Base-by-base conservation (phyloP, 108 stramenopile species). In the Pseudonitzschia pungens region DNA sequence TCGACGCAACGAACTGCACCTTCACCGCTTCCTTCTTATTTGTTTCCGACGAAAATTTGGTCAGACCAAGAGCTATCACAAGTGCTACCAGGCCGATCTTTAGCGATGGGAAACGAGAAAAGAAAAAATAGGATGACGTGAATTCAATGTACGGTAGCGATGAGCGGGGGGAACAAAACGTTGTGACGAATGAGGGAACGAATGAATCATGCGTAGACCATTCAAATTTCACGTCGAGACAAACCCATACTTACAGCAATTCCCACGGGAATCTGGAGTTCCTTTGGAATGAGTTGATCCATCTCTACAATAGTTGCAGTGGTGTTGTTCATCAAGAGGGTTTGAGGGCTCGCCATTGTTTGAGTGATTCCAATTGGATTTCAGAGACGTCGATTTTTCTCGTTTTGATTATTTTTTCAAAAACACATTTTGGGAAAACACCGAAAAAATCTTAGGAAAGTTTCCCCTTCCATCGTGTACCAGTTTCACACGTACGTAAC, bases 71-170 rank as follows among this genome's bases (percentile, higher is more conserved):
- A 28, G 71, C 64, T 5, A 67, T 45, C n/a, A 77, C 29, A 67
- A 77, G 54, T 63, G 69, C 77, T 40, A 77, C 12, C 70, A 77
- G 28, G 6, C 75, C 77, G 42, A 77, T 57, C 77, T 77, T 51
- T 36, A 11, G 66, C 14, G 1, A 9, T 9, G n/a, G 20, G 16
- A n/a, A n/a, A n/a, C n/a, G 20, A n/a, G 16, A 51, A 51, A 51
- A 51, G 16, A n/a, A 3, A 3, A 51, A 51, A 10, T 36, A 36
- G 36, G 2, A 5, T 6, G 36, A 36, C 50, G 10, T 4, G 50
- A 16, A 51, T n/a, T 4, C 9, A 51, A 9, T n/a, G n/a, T n/a
- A n/a, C n/a, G n/a, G n/a, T n/a, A n/a, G n/a, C n/a, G n/a, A n/a
- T n/a, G n/a, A n/a, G n/a, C n/a, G n/a, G n/a, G n/a, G n/a, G n/a